Conservation (phyloP, 2,329 filamentous ascomycete species). For the Ophiosphaerella herpotricha region DNA sequence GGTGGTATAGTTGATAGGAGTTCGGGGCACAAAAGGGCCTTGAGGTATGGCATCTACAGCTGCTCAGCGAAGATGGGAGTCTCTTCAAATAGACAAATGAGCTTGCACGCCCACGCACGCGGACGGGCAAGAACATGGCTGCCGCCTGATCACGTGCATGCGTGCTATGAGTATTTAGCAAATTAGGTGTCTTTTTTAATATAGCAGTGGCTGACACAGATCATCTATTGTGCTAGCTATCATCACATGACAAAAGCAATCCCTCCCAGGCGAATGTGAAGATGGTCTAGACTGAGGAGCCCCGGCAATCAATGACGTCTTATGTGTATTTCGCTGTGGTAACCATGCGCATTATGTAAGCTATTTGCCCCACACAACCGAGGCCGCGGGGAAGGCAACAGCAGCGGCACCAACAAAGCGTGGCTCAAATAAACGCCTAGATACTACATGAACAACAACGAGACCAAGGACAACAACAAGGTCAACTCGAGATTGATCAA, state of each 20-base stretch:
- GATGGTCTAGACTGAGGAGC: too few relatives aligned
- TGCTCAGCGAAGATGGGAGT: too few relatives aligned
- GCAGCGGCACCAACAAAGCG: conserved; percentile 12
- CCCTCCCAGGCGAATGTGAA: too few relatives aligned
- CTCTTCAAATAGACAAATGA: too few relatives aligned
- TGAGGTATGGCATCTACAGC: too few relatives aligned
- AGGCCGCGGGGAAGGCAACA: conserved; percentile 23
- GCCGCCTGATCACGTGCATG: conserved; percentile 3
- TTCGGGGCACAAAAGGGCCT: too few relatives aligned
- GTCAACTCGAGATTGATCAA: conserved; percentile 3
- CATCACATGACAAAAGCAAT: background rate
- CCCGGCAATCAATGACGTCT: too few relatives aligned
- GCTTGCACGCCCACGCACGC: background rate
- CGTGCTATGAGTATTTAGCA: too few relatives aligned
- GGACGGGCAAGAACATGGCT: conserved; percentile 3
- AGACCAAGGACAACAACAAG: conserved; percentile 12
- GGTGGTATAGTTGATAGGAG: too few relatives aligned
- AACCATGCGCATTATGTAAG: background rate
- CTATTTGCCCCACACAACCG: background rate
- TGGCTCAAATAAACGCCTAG: conserved; percentile 12
- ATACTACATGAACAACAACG: conserved; percentile 4
- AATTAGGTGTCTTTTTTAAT: too few relatives aligned
- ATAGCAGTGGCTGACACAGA: too few relatives aligned
- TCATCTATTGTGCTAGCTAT: background rate
- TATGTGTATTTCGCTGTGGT: too few relatives aligned